Conservation (phyloP, 371 early-diverging fungal genomes). For the Actinomortierella ambigua region DNA sequence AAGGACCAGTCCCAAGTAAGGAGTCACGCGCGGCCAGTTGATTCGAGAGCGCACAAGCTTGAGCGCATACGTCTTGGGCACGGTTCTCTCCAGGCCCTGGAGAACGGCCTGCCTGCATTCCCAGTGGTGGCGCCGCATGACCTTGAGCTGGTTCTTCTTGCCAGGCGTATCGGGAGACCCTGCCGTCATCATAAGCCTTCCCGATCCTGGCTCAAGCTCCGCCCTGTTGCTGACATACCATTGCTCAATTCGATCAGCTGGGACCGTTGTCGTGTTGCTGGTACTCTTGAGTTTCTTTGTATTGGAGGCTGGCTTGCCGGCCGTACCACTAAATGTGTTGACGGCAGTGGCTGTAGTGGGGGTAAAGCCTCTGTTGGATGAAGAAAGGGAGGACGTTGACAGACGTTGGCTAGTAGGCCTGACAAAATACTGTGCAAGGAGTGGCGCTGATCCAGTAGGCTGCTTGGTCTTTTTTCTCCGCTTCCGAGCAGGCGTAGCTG, state of each 20-base stretch:
- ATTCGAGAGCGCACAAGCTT: conserved; percentile 30
- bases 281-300: background rate
- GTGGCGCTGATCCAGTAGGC: too few species aligned
- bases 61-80: conserved; percentile 22
- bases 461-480: too few species aligned
- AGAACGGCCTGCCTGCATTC: conserved; percentile 22
- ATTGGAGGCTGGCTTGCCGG: background rate
- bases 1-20: conserved; percentile 34
- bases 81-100: conserved; percentile 9
- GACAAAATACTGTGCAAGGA: background rate
- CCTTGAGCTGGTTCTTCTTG: conserved; percentile 19
- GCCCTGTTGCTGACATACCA: conserved; percentile 43
- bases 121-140: conserved; percentile 43
- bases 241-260: conserved; percentile 13
- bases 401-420: background rate
- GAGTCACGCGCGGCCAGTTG: conserved; percentile 23
- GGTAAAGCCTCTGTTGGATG: background rate
- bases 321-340: background rate
- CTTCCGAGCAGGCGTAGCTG: too few species aligned
- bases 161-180: conserved; percentile 20
- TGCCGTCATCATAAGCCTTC: conserved; percentile 17
- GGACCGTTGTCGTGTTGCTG: background rate
- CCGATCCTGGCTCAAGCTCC: conserved; percentile 14
- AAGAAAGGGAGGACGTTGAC: background rate
- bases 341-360: background rate